Percentiles rank a stretch among this genome's conserved stretches.
These are phyloP conservation scores for Fusarium abutilonis DNA, from an alignment of 2,329 filamentous ascomycete species.

Conservation along the genomic window DNA sequence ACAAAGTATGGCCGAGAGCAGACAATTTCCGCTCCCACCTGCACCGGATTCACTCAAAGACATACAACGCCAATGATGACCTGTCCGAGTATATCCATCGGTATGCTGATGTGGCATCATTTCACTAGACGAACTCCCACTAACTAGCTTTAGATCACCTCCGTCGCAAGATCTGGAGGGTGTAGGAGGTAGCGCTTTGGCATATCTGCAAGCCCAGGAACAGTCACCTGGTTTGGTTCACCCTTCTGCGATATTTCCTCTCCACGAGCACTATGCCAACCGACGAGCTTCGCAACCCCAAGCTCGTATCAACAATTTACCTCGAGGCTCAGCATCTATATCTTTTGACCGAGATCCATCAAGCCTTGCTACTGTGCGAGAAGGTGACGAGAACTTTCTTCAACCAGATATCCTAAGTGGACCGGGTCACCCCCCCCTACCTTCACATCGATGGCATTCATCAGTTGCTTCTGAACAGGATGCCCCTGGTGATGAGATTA, in stretches of 20 bases:
- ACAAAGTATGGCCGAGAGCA: conserved; percentile 79
- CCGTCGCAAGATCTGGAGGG: conserved; percentile 41
- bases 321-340: conserved; percentile 17
- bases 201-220: conserved; percentile 34
- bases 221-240: conserved; percentile 24
- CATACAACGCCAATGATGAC: conserved; percentile 52
- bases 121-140: neutral
- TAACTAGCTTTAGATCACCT: conserved; percentile 17
- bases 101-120: conserved; percentile 15
- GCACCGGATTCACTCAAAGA: conserved; percentile 68
- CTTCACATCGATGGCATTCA: conserved; percentile 1
- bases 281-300: conserved; percentile 18
- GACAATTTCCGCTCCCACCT: conserved; percentile 91
- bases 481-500: conserved; percentile 13
- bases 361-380: conserved; percentile 29
- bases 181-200: conserved; percentile 44
- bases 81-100: conserved; percentile 50
- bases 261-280: conserved; percentile 13
- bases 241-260: conserved; percentile 19
- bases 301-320: conserved; percentile 6
- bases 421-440: neutral
- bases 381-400: conserved; percentile 30
- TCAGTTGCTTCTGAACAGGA: conserved; percentile 12
- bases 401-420: conserved; percentile 27
- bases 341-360: conserved; percentile 30